Base-by-base conservation (phyloP, 2,329 filamentous ascomycete species). In the Ophiostoma ips region DNA sequence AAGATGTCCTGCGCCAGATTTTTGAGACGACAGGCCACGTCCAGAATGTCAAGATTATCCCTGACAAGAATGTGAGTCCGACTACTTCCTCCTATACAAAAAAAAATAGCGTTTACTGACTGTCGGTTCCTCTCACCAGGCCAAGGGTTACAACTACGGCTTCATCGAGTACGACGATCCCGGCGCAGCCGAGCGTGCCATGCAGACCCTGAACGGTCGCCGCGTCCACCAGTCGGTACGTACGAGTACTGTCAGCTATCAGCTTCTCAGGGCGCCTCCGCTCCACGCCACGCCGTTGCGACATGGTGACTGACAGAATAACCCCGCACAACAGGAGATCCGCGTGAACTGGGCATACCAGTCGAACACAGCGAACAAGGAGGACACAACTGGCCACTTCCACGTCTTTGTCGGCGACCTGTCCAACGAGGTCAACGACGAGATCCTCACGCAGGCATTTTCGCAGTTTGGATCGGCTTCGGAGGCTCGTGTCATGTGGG, bases 301-400 rank as follows among this genome's bases (percentile, higher is more conserved):
- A 43, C 40, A 9, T 9, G 16, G 16, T 7, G 16, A 43, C 40
- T 43, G 40, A 43, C 40, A 21, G 24, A 4, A 28, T 28, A 5
- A n/a, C 24, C 24, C 9, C 21, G 3, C n/a, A 24, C 44, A 10
- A 11, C 63, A 95, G 87, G 92, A 98, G 75, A 98, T 98, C 56
- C 87, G 89, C 50, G 92, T 98, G 61, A 98, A 98, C 73, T 98
- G 92, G 92, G 92, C 92, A 19, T 98, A 98, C 62, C 92, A 98
- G 71, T 92, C 90, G 58, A 98, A 94, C 73, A 90, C 79, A 52
- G 74, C 79, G 28, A 92, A 79, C 73, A 98, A 96, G 70, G 92
- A 98, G 68, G 92, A 98, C 62, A 98, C 92, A 1, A 95, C 90
- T 7, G 87, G 89, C 66, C 92, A 98, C 66, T 98, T 95, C 71